phyloP scores from a whole-genome alignment of 2,329 filamentous ascomycete genomes.

The Septoria linicola region DNA sequence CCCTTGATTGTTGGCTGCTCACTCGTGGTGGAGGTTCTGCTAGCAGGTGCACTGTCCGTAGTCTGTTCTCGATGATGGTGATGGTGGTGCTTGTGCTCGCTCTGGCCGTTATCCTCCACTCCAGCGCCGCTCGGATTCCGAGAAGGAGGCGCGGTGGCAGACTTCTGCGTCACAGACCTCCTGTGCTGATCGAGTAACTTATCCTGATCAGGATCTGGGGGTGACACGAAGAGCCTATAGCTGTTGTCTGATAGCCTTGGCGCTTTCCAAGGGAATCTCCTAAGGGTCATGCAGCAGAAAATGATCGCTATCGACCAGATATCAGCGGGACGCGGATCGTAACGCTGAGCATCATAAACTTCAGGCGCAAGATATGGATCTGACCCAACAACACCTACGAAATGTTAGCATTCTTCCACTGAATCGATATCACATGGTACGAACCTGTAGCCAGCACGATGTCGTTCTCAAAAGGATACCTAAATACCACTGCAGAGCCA shows the following conservation, averaged over 20 bases:
- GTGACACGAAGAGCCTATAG: conserved; percentile 85
- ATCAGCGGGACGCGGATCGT: conserved; percentile 90
- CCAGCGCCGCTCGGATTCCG: conserved; percentile 38
- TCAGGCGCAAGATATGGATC: conserved; percentile 97
- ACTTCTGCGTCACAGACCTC: conserved; percentile 27
- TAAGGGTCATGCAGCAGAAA: conserved; percentile 96
- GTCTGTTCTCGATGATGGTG: conserved; percentile 38
- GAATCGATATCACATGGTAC: conserved; percentile 35
- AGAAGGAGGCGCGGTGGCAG: conserved; percentile 44
- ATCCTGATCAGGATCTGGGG: conserved; percentile 68
- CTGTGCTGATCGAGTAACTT: conserved; percentile 33
- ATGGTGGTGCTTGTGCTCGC: conserved; percentile 22
- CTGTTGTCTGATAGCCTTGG: conserved; percentile 90
- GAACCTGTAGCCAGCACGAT: conserved; percentile 77
- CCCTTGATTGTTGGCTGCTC: conserved; percentile 70
- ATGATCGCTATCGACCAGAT: conserved; percentile 99
- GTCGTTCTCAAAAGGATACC: conserved; percentile 93
- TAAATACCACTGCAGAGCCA: conserved; percentile 93
- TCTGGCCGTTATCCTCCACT: conserved; percentile 17
- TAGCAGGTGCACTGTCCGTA: conserved; percentile 47
- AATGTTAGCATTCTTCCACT: conserved; percentile 11
- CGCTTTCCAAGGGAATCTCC: conserved; percentile 95
- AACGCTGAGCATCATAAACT: conserved; percentile 89
- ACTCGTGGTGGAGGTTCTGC: conserved; percentile 24
- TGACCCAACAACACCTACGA: conserved; percentile 71